Evolutionary conservation across 2,329 filamentous ascomycete genomes (phyloP).

Genomic region (Byssoonygena ceratinophila): DNA sequence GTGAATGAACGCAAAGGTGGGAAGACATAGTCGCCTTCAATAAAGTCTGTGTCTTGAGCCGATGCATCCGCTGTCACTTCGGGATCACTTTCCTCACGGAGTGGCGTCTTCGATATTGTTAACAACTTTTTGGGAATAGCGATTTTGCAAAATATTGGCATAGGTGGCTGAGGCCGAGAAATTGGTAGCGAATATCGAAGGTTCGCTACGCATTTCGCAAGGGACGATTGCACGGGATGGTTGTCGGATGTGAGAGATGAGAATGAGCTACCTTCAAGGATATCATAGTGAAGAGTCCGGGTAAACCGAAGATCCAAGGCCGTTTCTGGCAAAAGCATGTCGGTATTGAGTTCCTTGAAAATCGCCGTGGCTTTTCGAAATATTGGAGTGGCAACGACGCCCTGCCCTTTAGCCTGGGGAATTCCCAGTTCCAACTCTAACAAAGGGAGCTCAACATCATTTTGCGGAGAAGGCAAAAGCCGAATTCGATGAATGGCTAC

Average conservation of each 20-base stretch:
- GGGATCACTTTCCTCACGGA: background rate
- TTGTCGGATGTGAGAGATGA: conserved; percentile 5
- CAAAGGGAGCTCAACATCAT: conserved; percentile 22
- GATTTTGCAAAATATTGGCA: conserved; percentile 27
- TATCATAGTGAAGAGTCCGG: conserved; percentile 24
- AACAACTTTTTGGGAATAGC: conserved; percentile 23
- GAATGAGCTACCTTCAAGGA: conserved; percentile 17
- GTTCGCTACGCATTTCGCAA: conserved; percentile 19
- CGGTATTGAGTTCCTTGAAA: conserved; percentile 25
- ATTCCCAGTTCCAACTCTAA: conserved; percentile 28
- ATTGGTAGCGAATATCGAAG: conserved; percentile 17
- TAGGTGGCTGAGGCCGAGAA: conserved; percentile 14
- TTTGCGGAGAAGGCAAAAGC: conserved; percentile 25
- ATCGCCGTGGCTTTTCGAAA: conserved; percentile 27
- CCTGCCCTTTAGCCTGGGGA: background rate
- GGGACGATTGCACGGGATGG: conserved; percentile 16
- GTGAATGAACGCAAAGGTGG: conserved; percentile 25
- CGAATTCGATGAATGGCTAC: conserved; percentile 23
- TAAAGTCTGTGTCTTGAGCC: conserved; percentile 8
- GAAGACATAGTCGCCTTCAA: conserved; percentile 28
- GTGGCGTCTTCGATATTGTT: background rate
- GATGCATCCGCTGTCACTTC: background rate
- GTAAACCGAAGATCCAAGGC: conserved; percentile 33
- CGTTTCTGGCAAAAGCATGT: conserved; percentile 33
- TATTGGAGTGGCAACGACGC: conserved; percentile 2